phyloP scores from a whole-genome alignment of 768 basidiomycete species.

The Lactarius evosmus region DNA sequence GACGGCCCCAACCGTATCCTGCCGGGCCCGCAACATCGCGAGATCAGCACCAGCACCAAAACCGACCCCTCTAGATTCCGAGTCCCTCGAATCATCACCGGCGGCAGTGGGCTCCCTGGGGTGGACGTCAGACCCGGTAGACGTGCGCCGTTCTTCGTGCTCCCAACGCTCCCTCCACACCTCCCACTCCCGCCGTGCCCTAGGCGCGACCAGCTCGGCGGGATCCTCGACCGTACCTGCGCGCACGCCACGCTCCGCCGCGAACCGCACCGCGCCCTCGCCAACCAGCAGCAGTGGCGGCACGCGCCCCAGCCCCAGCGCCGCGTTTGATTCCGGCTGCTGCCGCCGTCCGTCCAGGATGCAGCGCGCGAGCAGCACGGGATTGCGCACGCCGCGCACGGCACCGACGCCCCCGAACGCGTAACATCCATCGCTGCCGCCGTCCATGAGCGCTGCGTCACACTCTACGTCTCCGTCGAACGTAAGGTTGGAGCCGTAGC shows the following conservation, averaged over 20 bases:
- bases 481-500: constrained; percentile 77
- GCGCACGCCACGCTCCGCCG: constrained; percentile 33
- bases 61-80: not conserved
- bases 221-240: constrained; percentile 29
- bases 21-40: constrained; percentile 34
- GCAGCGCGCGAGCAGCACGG: constrained; percentile 56
- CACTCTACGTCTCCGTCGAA: constrained; percentile 75
- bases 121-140: too few relatives aligned
- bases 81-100: not conserved
- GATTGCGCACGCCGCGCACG: constrained; percentile 60
- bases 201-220: constrained; percentile 48
- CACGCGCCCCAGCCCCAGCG: constrained; percentile 56
- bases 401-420: constrained; percentile 77
- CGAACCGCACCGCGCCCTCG: constrained; percentile 59
- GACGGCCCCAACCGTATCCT: constrained; percentile 84
- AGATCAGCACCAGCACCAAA: not conserved
- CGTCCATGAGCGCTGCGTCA: constrained; percentile 72
- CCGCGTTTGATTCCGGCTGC: constrained; percentile 9
- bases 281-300: constrained; percentile 66
- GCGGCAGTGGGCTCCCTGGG: too few relatives aligned
- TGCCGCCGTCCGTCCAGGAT: constrained; percentile 53
- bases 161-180: constrained; percentile 55
- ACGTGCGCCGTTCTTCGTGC: not conserved
- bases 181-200: constrained; percentile 53
- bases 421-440: constrained; percentile 32